Evolutionary conservation across 148 eudicot species (phyloP), one percentile per base, ranked within the genome.

Genomic region (Vaccinium corymbosum): DNA sequence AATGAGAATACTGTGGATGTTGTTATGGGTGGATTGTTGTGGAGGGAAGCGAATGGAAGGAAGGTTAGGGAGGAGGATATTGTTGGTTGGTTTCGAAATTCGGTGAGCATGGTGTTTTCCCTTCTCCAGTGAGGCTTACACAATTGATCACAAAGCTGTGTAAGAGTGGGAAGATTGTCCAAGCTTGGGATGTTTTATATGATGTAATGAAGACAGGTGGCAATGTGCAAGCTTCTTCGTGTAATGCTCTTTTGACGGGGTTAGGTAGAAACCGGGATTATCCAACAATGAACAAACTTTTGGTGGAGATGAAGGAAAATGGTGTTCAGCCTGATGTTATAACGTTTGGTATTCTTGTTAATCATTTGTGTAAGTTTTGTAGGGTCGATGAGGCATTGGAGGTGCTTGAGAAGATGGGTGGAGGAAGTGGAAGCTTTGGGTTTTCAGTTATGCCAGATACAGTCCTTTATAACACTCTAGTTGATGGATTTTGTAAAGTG

Each of bases 401-500:
- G 50, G 87, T 93, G 85, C 84, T 93, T 50, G 80, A 89, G 68
- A 92, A 89, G 87, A 91, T 94, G 90, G 87, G 53, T 66, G 90
- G 77, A n/a, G 95, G 89, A 29, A 88, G 72, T 19, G 95, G 88
- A 38, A 84, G 81, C 22, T 85, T 85, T 59, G 94, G 86, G 27
- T 59, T 86, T 74, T 29, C 78, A 0, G 84, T 93, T 79, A 86
- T 90, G 81, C 93, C 97, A 0, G 99, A 97, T 90, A 89, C 89
- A 50, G 78, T 97, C 38, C 79, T 95, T 66, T 91, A 92, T 77
- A 97, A 97, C 87, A 94, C 92, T 59, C 73, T 97, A 53, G 90
- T 97, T 91, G 92, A 93, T 79, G 98, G 98, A 29, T 81, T 94
- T 7, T 94, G 98, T 87, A 94, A 94, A 83, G 88, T 71, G 72